A percentile compares a stretch with the other conserved stretches of the same genome.
phyloP scores from a whole-genome alignment of 2,329 filamentous ascomycete genomes.

The Dothidotthia symphoricarpi region DNA sequence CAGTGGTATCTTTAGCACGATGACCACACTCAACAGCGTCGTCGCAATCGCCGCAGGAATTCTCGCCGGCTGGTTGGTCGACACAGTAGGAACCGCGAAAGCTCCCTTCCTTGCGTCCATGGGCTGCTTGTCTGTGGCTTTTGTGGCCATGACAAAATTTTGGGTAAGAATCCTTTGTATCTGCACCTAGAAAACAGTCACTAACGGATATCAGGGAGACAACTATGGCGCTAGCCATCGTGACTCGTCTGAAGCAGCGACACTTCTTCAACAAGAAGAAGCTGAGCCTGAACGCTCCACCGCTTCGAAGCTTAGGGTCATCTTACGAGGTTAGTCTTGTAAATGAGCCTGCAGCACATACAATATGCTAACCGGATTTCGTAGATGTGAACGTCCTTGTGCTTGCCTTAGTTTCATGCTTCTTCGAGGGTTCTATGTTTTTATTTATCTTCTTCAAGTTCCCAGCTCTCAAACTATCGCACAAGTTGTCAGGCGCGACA shows the following conservation, averaged over 20 bases:
- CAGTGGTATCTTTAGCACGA: slow-evolving; percentile 55
- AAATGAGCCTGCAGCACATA: neutral
- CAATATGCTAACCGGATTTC: slow-evolving; percentile 7
- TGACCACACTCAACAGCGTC: slow-evolving; percentile 46
- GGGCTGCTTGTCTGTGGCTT: slow-evolving; percentile 47
- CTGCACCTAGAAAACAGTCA: neutral
- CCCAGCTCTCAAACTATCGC: slow-evolving; percentile 49
- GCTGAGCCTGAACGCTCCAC: slow-evolving; percentile 18
- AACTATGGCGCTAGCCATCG: slow-evolving; percentile 47
- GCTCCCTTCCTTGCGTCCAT: slow-evolving; percentile 53
- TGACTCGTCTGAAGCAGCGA: slow-evolving; percentile 17
- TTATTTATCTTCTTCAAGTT: slow-evolving; percentile 65
- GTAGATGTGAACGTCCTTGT: slow-evolving; percentile 51
- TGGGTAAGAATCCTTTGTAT: slow-evolving; percentile 47
- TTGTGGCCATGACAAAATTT: slow-evolving; percentile 47
- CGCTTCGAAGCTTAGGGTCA: slow-evolving; percentile 24
- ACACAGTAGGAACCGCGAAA: slow-evolving; percentile 48
- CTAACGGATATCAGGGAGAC: slow-evolving; percentile 43
- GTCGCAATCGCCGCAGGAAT: slow-evolving; percentile 57
- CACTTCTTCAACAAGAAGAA: slow-evolving; percentile 29
- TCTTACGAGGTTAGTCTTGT: slow-evolving; percentile 19
- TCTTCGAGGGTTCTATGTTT: slow-evolving; percentile 63
- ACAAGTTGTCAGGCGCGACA: slow-evolving; percentile 28
- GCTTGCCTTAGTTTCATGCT: slow-evolving; percentile 54
- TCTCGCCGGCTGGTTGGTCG: slow-evolving; percentile 54